Evolutionary conservation across 2,329 filamentous ascomycete species (phyloP).

Genomic region (Phialemoniopsis sp.): DNA sequence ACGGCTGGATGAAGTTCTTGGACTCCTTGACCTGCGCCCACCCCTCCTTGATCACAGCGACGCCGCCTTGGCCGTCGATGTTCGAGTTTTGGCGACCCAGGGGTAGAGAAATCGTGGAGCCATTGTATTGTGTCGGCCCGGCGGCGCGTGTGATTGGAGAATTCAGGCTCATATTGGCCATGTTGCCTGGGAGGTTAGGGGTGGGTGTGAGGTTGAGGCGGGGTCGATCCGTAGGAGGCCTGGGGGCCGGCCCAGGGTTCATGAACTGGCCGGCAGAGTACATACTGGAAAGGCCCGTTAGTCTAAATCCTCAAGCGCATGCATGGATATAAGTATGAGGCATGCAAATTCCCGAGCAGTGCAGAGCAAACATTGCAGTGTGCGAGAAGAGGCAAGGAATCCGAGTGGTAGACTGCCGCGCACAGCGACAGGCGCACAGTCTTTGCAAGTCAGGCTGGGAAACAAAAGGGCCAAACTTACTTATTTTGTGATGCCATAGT

Average conservation of each 20-base stretch:
- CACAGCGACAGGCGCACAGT: too few species aligned
- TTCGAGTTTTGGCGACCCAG: constrained; percentile 58
- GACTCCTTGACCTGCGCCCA: constrained; percentile 89
- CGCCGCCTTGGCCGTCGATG: constrained; percentile 61
- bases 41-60: constrained; percentile 75
- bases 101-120: constrained; percentile 70
- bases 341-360: too few species aligned
- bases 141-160: constrained; percentile 64
- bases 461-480: too few species aligned
- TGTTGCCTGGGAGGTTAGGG: constrained; percentile 70
- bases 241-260: constrained; percentile 93
- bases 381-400: too few species aligned
- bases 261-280: constrained; percentile 73
- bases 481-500: too few species aligned
- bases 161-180: constrained; percentile 69
- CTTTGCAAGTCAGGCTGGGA: too few species aligned
- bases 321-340: too few species aligned
- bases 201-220: constrained; percentile 76
- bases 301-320: too few species aligned
- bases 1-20: constrained; percentile 75
- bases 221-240: constrained; percentile 79
- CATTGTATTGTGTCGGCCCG: constrained; percentile 60
- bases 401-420: too few species aligned
- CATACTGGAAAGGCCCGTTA: constrained; percentile 42
- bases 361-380: not conserved